Conservation (phyloP, 2,329 filamentous ascomycete genomes). For the Diatrype stigma region DNA sequence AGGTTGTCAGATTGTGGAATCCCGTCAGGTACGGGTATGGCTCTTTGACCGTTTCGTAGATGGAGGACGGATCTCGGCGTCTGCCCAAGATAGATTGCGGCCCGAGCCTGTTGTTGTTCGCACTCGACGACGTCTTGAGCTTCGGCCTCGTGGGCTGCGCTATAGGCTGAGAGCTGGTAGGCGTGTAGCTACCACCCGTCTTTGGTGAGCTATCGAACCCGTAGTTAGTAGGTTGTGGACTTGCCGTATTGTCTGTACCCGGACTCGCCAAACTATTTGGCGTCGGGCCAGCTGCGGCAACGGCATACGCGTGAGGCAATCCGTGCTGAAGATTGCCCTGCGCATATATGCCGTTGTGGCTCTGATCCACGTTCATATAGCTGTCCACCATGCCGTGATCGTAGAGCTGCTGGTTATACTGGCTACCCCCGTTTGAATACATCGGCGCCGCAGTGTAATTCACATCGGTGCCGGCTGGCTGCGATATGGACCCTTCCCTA, state of each 20-base stretch:
- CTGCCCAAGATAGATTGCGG: slow-evolving; percentile 54
- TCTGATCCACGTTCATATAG: slow-evolving; percentile 49
- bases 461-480: slow-evolving; percentile 32
- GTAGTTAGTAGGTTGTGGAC: slow-evolving; percentile 51
- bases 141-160: slow-evolving; percentile 38
- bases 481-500: slow-evolving; percentile 52
- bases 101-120: slow-evolving; percentile 30
- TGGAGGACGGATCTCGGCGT: slow-evolving; percentile 70
- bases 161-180: slow-evolving; percentile 24
- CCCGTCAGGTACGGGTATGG: slow-evolving; percentile 88
- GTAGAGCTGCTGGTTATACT: slow-evolving; percentile 44
- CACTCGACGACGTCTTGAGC: slow-evolving; percentile 37
- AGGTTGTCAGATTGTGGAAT: slow-evolving; percentile 82
- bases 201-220: slow-evolving; percentile 52
- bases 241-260: slow-evolving; percentile 59
- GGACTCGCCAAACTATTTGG: slow-evolving; percentile 61
- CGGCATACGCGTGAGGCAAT: slow-evolving; percentile 61
- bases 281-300: slow-evolving; percentile 48
- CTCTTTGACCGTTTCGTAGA: slow-evolving; percentile 85
- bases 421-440: slow-evolving; percentile 47
- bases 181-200: slow-evolving; percentile 34
- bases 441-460: slow-evolving; percentile 42
- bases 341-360: slow-evolving; percentile 43
- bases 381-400: slow-evolving; percentile 49
- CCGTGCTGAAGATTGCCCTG: slow-evolving; percentile 59